Evolutionary conservation across 495 filamentous ascomycete genomes (phyloP), one percentile per base, ranked within the genome.

Genomic region (Paragyromitra xinjiangensis): DNA sequence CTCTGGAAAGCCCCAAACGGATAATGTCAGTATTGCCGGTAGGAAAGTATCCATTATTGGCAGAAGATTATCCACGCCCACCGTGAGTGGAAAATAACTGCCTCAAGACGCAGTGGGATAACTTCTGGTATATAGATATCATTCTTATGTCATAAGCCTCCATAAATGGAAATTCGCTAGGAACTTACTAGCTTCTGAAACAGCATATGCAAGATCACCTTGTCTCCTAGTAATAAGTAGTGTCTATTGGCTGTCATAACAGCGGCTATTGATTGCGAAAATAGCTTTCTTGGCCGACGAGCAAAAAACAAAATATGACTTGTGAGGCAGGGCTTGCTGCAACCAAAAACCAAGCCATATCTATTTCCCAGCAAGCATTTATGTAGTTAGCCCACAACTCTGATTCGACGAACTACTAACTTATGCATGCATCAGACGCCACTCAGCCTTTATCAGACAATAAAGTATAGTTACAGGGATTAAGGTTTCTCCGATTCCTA

Each of bases 111-210:
- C 29, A 34, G 29, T 34, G 2, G 9, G 14, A 11, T 29, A 9
- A 14, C 8, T 3, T 22, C 14, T 12, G 0, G 24, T 53, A 19
- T 24, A 66, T 14, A 40, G 64, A 68, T 55, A 68, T 69, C 66
- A 69, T 58, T 45, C 51, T 45, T 58, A 69, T 58, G 66, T 69
- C 66, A 69, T 55, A 19, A 68, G 11, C 34, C n/a, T 14, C 44
- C 12, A 39, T 14, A 66, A 66, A 53, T 37, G 11, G 56, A 40
- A 61, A 61, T 39, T n/a, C 50, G 50, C 19, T 39, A 29, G 29
- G 29, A 34, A 3, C 29, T 34, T 56, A 14, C 12, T 61, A 39
- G 56, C 14, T 39, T 39, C 29, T n/a, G 12, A 40, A 61, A 40
- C 29, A 12, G 56, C 56, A 39, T 39, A 61, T 37, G 56, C 56